Conservation (phyloP, 2,329 filamentous ascomycete genomes). For the Aspergillus sp. region DNA sequence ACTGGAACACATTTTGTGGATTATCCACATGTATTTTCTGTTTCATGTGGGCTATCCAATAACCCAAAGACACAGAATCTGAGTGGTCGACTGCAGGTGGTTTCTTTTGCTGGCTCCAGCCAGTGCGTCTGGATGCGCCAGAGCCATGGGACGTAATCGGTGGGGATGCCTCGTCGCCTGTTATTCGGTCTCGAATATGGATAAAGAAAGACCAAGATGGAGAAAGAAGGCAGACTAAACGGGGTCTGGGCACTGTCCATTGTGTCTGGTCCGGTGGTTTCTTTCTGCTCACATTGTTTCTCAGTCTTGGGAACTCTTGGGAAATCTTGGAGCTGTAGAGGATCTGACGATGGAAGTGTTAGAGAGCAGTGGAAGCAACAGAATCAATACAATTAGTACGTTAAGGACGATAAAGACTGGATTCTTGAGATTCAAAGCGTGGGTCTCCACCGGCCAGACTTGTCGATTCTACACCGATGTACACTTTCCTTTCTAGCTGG, state of each 20-base stretch:
- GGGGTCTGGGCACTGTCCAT: not conserved
- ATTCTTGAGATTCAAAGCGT: not conserved
- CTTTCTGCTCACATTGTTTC: not conserved
- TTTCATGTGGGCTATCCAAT: not conserved
- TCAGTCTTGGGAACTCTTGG: not conserved
- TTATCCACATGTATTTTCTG: not conserved
- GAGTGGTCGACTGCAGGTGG: not conserved
- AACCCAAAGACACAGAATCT: not conserved
- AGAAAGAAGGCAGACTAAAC: not conserved
- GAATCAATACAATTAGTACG: not conserved
- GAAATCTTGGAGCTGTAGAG: not conserved
- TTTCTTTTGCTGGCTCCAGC: not conserved
- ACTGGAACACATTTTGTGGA: not conserved
- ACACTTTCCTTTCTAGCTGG: not conserved
- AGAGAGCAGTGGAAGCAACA: not conserved
- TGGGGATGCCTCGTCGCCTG: not conserved
- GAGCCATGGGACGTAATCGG: constrained; percentile 4
- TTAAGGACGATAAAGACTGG: not conserved
- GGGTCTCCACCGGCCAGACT: constrained; percentile 3
- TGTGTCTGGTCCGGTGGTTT: not conserved
- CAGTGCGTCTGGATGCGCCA: not conserved
- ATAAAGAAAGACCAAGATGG: constrained; percentile 1
- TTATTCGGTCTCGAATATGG: not conserved
- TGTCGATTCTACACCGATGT: not conserved
- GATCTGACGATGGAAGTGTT: not conserved